Conservation (phyloP, 345 rosid genomes). For the Hibiscus syriacus region DNA sequence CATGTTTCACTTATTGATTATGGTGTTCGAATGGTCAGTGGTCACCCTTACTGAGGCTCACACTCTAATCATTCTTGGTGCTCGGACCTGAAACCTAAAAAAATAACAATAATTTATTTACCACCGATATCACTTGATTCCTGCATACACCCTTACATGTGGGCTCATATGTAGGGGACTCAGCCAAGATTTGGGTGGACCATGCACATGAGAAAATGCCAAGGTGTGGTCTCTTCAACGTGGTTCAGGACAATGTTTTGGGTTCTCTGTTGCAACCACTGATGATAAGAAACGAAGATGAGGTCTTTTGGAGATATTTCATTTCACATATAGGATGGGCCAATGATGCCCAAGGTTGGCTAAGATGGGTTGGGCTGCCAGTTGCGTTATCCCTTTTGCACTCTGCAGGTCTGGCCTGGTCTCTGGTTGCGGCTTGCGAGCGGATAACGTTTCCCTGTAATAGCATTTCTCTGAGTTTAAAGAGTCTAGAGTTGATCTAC, state of each 20-base stretch:
- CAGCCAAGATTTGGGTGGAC: conserved; percentile 4
- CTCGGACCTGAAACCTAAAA: no score
- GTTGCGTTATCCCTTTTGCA: background rate
- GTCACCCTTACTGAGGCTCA: conserved; percentile 3
- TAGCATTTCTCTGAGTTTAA: background rate
- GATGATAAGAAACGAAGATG: background rate
- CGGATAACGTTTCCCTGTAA: conserved; percentile 2
- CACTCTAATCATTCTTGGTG: no score
- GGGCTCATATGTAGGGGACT: conserved; percentile 10
- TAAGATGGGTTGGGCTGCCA: background rate
- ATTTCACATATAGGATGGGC: background rate
- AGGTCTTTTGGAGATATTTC: background rate
- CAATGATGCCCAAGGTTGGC: background rate
- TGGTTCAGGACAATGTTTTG: background rate
- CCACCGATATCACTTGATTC: no score
- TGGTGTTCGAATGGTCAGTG: conserved; percentile 3
- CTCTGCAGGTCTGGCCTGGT: background rate
- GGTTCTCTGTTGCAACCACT: background rate
- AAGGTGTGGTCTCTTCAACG: background rate
- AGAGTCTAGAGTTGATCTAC: background rate
- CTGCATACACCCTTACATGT: no score
- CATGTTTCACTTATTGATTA: conserved; percentile 9
- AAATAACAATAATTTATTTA: no score
- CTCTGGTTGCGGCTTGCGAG: background rate
- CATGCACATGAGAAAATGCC: background rate